Evolutionary conservation across 2,329 filamentous ascomycete species (phyloP), one percentile per base, ranked within the genome.

Genomic region (Penicillium olsonii): DNA sequence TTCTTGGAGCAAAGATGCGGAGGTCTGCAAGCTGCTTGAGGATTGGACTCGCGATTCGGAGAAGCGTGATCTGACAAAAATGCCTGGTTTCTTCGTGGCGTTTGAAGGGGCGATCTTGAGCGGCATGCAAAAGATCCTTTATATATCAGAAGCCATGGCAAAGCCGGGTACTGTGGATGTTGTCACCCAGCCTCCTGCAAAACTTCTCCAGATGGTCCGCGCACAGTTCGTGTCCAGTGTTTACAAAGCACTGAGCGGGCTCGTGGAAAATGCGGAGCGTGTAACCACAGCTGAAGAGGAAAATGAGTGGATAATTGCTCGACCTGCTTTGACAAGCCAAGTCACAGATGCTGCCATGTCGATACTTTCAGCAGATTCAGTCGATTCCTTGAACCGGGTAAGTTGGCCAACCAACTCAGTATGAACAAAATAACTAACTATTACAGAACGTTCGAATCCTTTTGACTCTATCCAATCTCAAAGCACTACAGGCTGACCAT

Each of bases 191-290:
- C 95, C 94, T 5, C 87, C 90, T 29, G 80, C 87, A 7, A 99
- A 97, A 69, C 76, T 96, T 37, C 77, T 97, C 37, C 89, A 95
- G 68, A 90, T 92, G 83, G 90, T 97, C 14, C 84, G 92, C 56
- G 87, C 85, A 56, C 90, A 95, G 65, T 99, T 99, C 65, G 91
- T 96, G 14, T 91, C 87, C 6, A 96, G 92, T 50, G 75, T 99
- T 37, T 97, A 97, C 72, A 95, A 95, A 69, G 90, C 90, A 6
- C 75, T 99, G 31, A 95, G 90, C 62, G 94, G 92, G 18, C 92
- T 99, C 84, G 91, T 99, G 1, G 94, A 97, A 72, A 97, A 96
- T 69, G 92, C 94, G 3, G 91, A 97, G 72, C 84, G 84, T 49
- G 81, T 85, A 12, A 83, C 85, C 59, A 84, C 83, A 59, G 75